Evolutionary conservation across 345 rosid genomes (phyloP).

Genomic region (Durio zibethinus): DNA sequence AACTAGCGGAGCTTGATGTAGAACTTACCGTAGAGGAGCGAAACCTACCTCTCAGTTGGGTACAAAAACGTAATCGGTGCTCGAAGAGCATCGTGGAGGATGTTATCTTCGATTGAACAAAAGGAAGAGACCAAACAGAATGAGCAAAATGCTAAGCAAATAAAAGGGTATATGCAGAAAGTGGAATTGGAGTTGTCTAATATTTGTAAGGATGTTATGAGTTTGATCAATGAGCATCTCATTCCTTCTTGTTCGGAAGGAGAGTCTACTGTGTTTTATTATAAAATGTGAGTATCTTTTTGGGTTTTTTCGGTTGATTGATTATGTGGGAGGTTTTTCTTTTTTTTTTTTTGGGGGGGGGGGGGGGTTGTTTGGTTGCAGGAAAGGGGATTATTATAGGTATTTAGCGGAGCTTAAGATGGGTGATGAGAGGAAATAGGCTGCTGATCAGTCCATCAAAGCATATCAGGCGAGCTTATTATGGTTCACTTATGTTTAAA

Average conservation of each 20-base stretch:
- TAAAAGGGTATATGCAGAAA: constrained; percentile 55
- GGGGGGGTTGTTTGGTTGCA: constrained; percentile 28
- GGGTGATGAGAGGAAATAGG: constrained; percentile 51
- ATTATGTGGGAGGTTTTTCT: background rate
- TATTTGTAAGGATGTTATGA: constrained; percentile 56
- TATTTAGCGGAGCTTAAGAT: constrained; percentile 59
- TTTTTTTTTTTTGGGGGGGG: background rate
- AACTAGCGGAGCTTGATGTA: constrained; percentile 46
- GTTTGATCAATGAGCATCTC: constrained; percentile 60
- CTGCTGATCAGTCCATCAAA: constrained; percentile 60
- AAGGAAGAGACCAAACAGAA: constrained; percentile 56
- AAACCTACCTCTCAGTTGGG: constrained; percentile 53
- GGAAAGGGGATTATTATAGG: constrained; percentile 75
- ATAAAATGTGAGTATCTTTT: constrained; percentile 47
- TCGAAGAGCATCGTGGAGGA: constrained; percentile 62
- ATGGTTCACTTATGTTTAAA: background rate
- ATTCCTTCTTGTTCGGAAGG: constrained; percentile 55
- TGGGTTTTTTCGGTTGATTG: background rate
- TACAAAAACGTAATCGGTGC: constrained; percentile 60
- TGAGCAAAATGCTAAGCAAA: constrained; percentile 47
- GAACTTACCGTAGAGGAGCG: constrained; percentile 57
- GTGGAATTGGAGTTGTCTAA: constrained; percentile 53
- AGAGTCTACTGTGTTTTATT: constrained; percentile 63
- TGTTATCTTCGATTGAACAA: constrained; percentile 49
- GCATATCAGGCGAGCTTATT: constrained; percentile 49